These are phyloP conservation scores for Neofusicoccum ribis DNA, from an alignment of 2,329 filamentous ascomycete genomes.

Conservation along the genomic window DNA sequence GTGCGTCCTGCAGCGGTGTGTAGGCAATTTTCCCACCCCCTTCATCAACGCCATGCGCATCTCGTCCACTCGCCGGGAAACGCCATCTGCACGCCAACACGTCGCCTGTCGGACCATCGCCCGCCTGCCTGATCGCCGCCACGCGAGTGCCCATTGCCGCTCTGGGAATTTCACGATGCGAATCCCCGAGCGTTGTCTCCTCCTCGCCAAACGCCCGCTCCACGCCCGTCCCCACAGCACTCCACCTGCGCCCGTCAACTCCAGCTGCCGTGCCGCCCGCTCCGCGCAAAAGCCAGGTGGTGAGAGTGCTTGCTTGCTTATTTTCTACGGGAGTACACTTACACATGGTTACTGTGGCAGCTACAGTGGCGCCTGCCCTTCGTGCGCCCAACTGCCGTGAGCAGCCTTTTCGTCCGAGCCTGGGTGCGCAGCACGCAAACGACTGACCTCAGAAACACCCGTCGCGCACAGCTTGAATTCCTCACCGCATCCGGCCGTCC, in stretches of 20 bases:
- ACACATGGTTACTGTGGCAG: background rate
- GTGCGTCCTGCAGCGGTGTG: background rate
- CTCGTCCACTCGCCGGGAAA: background rate
- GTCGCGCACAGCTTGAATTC: background rate
- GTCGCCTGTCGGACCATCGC: background rate
- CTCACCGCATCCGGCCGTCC: constrained; percentile 3
- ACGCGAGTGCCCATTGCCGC: background rate
- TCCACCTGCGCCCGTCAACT: background rate
- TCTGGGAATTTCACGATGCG: constrained; percentile 3
- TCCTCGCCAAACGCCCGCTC: constrained; percentile 1
- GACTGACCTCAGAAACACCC: background rate
- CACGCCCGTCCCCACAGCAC: background rate
- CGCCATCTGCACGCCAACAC: constrained; percentile 1
- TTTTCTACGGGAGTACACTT: background rate
- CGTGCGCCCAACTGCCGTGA: background rate
- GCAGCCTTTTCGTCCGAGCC: background rate
- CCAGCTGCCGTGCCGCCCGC: background rate
- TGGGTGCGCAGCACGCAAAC: background rate
- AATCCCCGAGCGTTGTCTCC: background rate
- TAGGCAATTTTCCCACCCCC: background rate
- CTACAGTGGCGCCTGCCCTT: background rate
- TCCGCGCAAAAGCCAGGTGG: constrained; percentile 2
- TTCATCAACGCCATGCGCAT: background rate
- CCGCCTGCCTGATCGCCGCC: background rate
- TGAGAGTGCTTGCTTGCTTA: background rate